Evolutionary conservation across 1,139 yeast species (phyloP), one percentile per base, ranked within the genome.

Genomic region (Meyerozyma sp.): DNA sequence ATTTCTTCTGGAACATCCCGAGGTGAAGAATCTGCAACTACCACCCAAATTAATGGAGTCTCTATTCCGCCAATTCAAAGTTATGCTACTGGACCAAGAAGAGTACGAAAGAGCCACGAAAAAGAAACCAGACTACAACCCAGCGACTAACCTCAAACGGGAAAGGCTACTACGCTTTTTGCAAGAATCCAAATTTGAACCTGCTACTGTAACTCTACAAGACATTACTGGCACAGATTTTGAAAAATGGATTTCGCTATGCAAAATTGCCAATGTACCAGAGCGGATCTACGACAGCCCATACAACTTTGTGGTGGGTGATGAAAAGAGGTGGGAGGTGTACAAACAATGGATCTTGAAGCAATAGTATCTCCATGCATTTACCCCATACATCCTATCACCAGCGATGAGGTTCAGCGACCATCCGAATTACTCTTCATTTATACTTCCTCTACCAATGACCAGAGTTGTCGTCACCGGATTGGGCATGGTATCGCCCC

Each of bases 391-490:
- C 21, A 32, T 16, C 13, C 36, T 14, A 30, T 13, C 18, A 27
- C 29, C 29, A 7, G 29, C 29, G 29, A 27, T 27, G 29, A 27
- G 29, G 29, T 11, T 27, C 13, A 11, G 11, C 29, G 13, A 27
- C 29, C n/a, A 27, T 4, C 13, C 13, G 8, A n/a, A 7, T 20
- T 27, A 27, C 5, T 21, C 29, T 11, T 11, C 29, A n/a, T 26
- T 20, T 27, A 27, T 11, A 3, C 29, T 11, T 11, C 29, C 7
- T 27, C 11, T 27, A 27, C 29, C 21, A 14, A 40, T 48, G 54
- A 27, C 46, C 39, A 66, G 96, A 61, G 96, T 91, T 1, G 98
- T 93, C 1, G 83, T 93, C 1, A 93, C 98, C 0, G 98, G 98
- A 0, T 61, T 91, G 13, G 98, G 98, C 0, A 65, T 86, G 35